Base-by-base conservation (phyloP, 352 stramenopile genomes). In the Halophytophthora batemanensis region DNA sequence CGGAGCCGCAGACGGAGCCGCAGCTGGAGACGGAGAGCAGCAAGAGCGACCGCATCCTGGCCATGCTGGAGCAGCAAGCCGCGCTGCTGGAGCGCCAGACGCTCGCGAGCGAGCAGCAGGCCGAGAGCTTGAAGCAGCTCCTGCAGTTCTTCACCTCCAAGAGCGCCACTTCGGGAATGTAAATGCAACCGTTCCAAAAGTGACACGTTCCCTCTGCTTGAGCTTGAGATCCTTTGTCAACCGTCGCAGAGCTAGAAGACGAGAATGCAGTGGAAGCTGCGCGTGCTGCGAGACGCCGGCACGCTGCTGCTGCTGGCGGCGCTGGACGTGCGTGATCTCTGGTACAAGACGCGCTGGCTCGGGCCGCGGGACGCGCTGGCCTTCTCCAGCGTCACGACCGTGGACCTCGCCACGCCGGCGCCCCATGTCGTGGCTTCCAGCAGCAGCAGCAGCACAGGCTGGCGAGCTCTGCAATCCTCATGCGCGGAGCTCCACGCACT, bases 301-400 rank as follows among this genome's bases (percentile, higher is more conserved):
- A 45, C 77, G 28, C 45, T 80, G 18, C 8, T 64, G 36, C 47
- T 82, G 41, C 53, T 78, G n/a, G 42, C 77, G 25, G 50, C 34
- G 15, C 49, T 77, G 18, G 70, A 85, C 18, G 37, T 50, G 3
- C 74, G 71, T 6, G 74, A 82, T 65, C 51, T 82, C 6, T 71
- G 65, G 55, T 85, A 75, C 65, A 85, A 85, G n/a, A 50, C 67
- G 44, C 56, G 49, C 8, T 80, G 74, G 74, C 67, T 85, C 46
- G 74, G 70, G 1, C 70, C 74, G 22, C 59, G 59, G 44, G 69
- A 82, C 55, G 61, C 45, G 11, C 80, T 71, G 46, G 64, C 56
- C 25, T 79, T 78, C 59, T 56, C 62, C 15, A 68, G 61, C 17
- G 54, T 39, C 14, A 64, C 42, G 14, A 64, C 50, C 6, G 39